Conservation (phyloP, 1,284 basidiomycete genomes). For the Ganoderma sinense region DNA sequence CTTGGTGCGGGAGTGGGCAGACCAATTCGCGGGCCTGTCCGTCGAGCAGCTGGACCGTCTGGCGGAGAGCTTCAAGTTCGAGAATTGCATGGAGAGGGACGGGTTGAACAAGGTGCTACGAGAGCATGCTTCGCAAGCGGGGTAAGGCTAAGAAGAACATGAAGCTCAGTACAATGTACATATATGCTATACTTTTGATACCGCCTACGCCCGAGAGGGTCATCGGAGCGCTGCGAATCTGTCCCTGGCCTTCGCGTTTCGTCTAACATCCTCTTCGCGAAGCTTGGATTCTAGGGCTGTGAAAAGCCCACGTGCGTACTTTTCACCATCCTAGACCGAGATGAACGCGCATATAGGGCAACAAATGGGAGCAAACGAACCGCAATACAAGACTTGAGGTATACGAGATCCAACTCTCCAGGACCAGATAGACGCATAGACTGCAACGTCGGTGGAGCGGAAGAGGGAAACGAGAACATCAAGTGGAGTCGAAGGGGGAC, state of each 20-base stretch:
- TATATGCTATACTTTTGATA: constrained; percentile 16
- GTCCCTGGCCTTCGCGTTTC: constrained; percentile 44
- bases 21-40: constrained; percentile 62
- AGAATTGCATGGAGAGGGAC: constrained; percentile 58
- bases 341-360: background rate
- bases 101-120: constrained; percentile 52
- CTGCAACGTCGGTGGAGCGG: constrained; percentile 52
- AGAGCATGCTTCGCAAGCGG: constrained; percentile 17
- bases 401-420: constrained; percentile 55
- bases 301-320: constrained; percentile 11
- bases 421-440: constrained; percentile 68
- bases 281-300: constrained; percentile 6
- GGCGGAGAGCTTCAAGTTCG: constrained; percentile 68
- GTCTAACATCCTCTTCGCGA: constrained; percentile 41
- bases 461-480: constrained; percentile 63
- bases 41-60: constrained; percentile 64
- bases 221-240: constrained; percentile 37
- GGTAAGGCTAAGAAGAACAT: background rate
- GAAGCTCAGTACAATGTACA: constrained; percentile 2
- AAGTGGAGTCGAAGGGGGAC: constrained; percentile 61
- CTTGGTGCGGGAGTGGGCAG: constrained; percentile 70
- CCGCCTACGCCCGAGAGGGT: background rate
- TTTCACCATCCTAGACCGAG: constrained; percentile 5
- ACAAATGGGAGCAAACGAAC: constrained; percentile 44
- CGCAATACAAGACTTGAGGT: constrained; percentile 58